A percentile compares a stretch with the other conserved stretches of the same genome.
Conservation (phyloP, 225 moss, liverwort and hornwort species). For the Climacium dendroides region DNA sequence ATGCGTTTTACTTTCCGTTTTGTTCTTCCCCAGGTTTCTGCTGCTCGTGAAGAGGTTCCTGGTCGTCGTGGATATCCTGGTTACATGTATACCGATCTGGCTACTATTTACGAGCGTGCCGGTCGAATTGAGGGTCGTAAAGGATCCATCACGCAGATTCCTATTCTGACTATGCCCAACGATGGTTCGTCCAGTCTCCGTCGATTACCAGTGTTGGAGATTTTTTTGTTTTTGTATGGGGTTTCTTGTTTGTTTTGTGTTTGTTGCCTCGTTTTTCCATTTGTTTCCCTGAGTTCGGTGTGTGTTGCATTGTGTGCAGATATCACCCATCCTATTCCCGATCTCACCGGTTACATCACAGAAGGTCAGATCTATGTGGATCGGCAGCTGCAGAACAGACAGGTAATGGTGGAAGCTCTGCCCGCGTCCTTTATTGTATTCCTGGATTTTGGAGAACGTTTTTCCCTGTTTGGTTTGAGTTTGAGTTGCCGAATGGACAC, state of each 20-base stretch:
- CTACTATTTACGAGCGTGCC: slow-evolving; percentile 87
- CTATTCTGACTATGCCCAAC: slow-evolving; percentile 86
- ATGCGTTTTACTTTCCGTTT: too few species aligned
- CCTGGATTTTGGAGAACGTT: too few species aligned
- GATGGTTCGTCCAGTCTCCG: slow-evolving; percentile 20
- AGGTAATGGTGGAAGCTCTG: slow-evolving; percentile 17
- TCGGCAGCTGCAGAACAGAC: slow-evolving; percentile 75
- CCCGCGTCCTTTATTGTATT: too few species aligned
- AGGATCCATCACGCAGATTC: slow-evolving; percentile 90
- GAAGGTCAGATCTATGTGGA: slow-evolving; percentile 90
- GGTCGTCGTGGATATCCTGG: slow-evolving; percentile 95
- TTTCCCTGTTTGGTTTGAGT: too few species aligned
- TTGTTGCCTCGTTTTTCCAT: too few species aligned
- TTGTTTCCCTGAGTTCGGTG: background rate
- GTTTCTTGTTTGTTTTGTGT: too few species aligned
- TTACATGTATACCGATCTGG: slow-evolving; percentile 94
- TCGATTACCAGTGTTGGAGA: background rate
- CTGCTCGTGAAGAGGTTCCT: slow-evolving; percentile 91
- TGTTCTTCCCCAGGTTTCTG: slow-evolving; percentile 1
- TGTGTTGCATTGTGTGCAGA: slow-evolving; percentile 27
- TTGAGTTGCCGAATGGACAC: background rate
- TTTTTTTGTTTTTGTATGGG: background rate
- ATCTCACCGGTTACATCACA: slow-evolving; percentile 88
- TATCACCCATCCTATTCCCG: slow-evolving; percentile 89
- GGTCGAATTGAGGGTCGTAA: slow-evolving; percentile 87